Evolutionary conservation across 331 rosid genomes (phyloP).

Genomic region (Acacia concinna): DNA sequence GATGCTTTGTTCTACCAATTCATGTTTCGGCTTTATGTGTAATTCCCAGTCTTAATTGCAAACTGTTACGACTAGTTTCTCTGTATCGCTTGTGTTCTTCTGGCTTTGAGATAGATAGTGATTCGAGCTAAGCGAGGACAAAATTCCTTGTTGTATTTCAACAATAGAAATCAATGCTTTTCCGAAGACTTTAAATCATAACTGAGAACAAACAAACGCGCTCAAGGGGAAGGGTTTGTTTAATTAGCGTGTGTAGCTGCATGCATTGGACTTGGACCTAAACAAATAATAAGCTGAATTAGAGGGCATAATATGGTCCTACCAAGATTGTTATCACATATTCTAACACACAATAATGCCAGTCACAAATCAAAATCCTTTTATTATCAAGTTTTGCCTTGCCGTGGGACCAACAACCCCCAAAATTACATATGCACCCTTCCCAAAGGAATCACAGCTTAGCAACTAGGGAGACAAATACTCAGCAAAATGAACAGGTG

Average conservation of each 20-base stretch:
- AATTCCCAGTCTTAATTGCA: not conserved
- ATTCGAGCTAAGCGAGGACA: not conserved
- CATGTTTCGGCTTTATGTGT: not conserved
- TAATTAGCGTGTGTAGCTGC: not conserved
- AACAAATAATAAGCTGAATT: constrained; percentile 41
- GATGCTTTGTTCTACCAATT: not conserved
- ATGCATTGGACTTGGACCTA: constrained; percentile 44
- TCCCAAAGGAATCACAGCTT: constrained; percentile 33
- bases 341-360: constrained; percentile 38
- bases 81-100: not conserved
- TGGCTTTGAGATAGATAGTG: not conserved
- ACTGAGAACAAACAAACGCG: not conserved
- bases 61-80: not conserved
- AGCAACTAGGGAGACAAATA: constrained; percentile 43
- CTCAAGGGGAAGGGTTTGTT: not conserved
- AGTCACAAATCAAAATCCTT: constrained; percentile 28
- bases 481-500: constrained; percentile 37
- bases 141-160: not conserved
- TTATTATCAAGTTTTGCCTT: constrained; percentile 29
- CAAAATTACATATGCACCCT: constrained; percentile 20
- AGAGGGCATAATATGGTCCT: constrained; percentile 42
- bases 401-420: constrained; percentile 26
- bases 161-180: not conserved
- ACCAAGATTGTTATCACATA: constrained; percentile 38
- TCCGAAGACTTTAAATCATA: not conserved